phyloP scores from a whole-genome alignment of 2,329 filamentous ascomycete genomes.

The Cladosporium halotolerans region DNA sequence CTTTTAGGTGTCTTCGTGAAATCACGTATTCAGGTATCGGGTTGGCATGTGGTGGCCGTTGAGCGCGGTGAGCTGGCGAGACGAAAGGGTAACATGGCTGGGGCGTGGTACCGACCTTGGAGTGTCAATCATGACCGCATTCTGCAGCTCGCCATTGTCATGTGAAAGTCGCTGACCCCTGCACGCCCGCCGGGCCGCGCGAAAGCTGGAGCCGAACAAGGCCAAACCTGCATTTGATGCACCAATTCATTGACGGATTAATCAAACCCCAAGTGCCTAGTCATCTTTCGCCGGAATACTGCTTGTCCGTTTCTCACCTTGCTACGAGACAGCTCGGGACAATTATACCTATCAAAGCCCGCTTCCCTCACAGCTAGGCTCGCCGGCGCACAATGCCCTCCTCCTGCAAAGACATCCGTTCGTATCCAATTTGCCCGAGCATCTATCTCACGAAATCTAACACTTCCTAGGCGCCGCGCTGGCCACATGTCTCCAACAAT shows the following conservation, averaged over 20 bases:
- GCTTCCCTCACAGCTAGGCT: background rate
- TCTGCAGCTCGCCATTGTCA: background rate
- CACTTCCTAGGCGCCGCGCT: constrained; percentile 68
- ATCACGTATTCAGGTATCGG: background rate
- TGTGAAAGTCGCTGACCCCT: background rate
- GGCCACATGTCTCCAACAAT: constrained; percentile 90
- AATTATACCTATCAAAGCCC: too few relatives aligned
- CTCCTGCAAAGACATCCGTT: constrained; percentile 86
- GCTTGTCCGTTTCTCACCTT: too few relatives aligned
- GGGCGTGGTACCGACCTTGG: background rate
- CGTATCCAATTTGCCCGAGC: constrained; percentile 30
- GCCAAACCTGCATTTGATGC: background rate
- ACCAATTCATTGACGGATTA: background rate
- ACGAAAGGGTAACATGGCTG: background rate
- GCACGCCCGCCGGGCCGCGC: too few relatives aligned
- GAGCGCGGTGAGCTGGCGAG: too few relatives aligned
- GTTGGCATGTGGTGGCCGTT: background rate
- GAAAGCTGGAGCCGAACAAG: too few relatives aligned
- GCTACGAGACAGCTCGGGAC: too few relatives aligned
- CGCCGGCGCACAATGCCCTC: constrained; percentile 11
- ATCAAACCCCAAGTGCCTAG: background rate
- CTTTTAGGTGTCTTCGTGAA: background rate
- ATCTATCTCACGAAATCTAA: too few relatives aligned
- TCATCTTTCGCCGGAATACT: too few relatives aligned
- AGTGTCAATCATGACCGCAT: background rate